Evolutionary conservation across 2,329 filamentous ascomycete species (phyloP), one percentile per base, ranked within the genome.

Genomic region (Dendrostoma leiphaemia): DNA sequence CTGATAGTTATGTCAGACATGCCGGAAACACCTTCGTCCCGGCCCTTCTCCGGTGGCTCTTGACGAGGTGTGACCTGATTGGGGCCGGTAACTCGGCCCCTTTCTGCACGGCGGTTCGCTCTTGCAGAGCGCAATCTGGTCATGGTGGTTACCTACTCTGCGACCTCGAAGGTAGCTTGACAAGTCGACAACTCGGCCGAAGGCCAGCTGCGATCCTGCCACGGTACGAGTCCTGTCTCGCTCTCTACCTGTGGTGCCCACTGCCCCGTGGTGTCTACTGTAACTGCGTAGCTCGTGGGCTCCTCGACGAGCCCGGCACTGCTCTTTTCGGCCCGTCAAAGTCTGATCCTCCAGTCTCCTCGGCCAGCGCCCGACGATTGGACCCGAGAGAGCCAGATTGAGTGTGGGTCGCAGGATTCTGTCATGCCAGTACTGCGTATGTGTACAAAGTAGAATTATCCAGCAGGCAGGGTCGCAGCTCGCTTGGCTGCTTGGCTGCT

Each of bases 31-130:
- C 44, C 40, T 49, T 29, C 31, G 28, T 34, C 35, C 48, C 56
- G 56, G 56, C 56, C 56, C 56, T 58, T 51, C 56, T 58, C 56
- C 56, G 56, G 56, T 47, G 31, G 21, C 56, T 58, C 47, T 58
- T 37, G 21, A 28, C 21, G 43, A 51, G 29, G 47, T 34, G 32
- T 54, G 45, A 48, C 45, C 47, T 58, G 56, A 55, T 55, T 58
- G 56, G 56, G n/a, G 28, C 31, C 43, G 26, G 15, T 35, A 17
- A 44, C 17, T 49, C 26, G 48, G 48, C 38, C 17, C 55, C 51
- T n/a, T n/a, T n/a, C n/a, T n/a, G n/a, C n/a, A n/a, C n/a, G 26
- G 23, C 13, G 21, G 38, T 41, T 41, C 21, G 38, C 8, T 21
- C 10, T 41, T 23, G 38, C 38, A n/a, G n/a, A n/a, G n/a, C n/a